phyloP scores from a whole-genome alignment of 768 basidiomycete species.

The Pulveroboletus sp. region DNA sequence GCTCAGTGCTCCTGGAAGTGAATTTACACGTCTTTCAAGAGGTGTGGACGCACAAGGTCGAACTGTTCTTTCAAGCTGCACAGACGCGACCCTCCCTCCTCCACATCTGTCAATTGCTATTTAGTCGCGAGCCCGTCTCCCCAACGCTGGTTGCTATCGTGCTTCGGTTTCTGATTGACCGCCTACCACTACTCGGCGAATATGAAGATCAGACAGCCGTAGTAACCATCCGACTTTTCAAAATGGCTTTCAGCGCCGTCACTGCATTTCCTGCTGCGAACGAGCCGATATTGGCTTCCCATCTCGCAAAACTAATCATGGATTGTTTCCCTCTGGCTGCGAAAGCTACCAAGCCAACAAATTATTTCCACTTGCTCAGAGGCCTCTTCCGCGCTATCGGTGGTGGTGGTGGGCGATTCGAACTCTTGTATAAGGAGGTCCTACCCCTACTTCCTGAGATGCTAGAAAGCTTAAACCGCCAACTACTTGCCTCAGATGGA shows the following conservation, averaged over 20 bases:
- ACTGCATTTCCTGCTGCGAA: conserved; percentile 66
- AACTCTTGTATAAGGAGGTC: conserved; percentile 92
- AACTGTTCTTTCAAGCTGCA: conserved; percentile 80
- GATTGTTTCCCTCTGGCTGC: conserved; percentile 93
- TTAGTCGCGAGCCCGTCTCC: conserved; percentile 70
- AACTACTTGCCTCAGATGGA: conserved; percentile 82
- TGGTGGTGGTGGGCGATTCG: conserved; percentile 89
- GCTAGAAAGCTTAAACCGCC: conserved; percentile 90
- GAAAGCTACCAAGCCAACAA: conserved; percentile 83
- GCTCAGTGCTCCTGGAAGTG: conserved; percentile 70
- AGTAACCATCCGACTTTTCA: conserved; percentile 87
- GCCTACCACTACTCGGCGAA: conserved; percentile 79
- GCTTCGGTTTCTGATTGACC: conserved; percentile 77
- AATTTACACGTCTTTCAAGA: conserved; percentile 93
- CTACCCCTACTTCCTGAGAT: conserved; percentile 94
- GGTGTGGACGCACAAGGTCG: conserved; percentile 91
- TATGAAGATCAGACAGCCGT: conserved; percentile 77
- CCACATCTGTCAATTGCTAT: conserved; percentile 79
- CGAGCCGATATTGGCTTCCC: conserved; percentile 89
- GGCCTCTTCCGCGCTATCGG: conserved; percentile 92
- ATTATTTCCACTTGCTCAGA: conserved; percentile 89
- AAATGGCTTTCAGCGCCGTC: conserved; percentile 91
- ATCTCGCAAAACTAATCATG: conserved; percentile 91
- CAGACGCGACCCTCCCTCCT: conserved; percentile 75
- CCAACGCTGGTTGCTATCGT: conserved; percentile 85